Conservation (phyloP, 495 filamentous ascomycete species). For the Aspergillus sparsus region DNA sequence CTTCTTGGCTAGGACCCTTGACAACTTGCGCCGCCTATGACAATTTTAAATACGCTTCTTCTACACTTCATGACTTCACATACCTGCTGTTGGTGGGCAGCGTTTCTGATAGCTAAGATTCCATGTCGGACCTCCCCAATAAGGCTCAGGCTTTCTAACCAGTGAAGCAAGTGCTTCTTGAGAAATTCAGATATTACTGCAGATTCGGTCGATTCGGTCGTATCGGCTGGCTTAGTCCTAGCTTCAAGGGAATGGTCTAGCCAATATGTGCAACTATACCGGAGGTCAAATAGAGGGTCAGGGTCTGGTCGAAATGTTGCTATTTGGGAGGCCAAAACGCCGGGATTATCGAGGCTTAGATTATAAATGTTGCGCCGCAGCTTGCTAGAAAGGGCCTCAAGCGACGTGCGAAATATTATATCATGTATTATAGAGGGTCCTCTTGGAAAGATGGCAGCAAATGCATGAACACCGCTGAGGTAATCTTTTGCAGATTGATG, state of each 20-base stretch:
- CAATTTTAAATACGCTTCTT: no score
- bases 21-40: no score
- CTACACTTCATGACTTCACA: no score
- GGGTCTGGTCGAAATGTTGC: neutral
- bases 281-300: conserved; percentile 7
- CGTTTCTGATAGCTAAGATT: conserved; percentile 10
- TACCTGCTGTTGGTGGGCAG: no score
- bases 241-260: conserved; percentile 2
- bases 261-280: conserved; percentile 13
- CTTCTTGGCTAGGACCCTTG: no score
- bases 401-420: neutral
- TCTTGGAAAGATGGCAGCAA: neutral
- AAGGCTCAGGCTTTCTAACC: conserved; percentile 14
- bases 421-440: neutral
- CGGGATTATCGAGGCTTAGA: conserved; percentile 1
- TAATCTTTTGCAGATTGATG: no score
- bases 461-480: neutral
- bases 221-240: neutral
- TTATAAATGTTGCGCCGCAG: conserved; percentile 1
- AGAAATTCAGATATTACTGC: neutral
- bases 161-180: conserved; percentile 11
- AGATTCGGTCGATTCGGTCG: neutral
- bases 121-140: conserved; percentile 11
- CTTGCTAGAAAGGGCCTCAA: neutral
- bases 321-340: conserved; percentile 8